Evolutionary conservation across 257 asterid species (phyloP), one percentile per base, ranked within the genome.

Genomic region (Datura wrightii): DNA sequence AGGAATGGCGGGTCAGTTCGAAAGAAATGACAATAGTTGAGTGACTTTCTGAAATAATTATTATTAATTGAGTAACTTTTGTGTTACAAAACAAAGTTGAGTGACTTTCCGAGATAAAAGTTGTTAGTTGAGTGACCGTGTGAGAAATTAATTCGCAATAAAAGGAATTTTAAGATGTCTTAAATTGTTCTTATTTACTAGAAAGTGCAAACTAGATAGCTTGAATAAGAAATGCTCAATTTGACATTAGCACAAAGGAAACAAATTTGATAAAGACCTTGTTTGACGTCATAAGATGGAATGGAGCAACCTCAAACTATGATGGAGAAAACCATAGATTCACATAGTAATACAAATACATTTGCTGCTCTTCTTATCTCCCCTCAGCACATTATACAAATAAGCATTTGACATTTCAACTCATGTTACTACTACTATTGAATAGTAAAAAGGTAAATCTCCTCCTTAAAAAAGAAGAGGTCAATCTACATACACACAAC

Each of bases 401-500:
- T 69, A 69, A 69, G 79, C 39, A 16, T 16, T 39, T 69, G 52
- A 10, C 79, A 69, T 39, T 41, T 69, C 79, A 69, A 69, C 39
- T 69, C 52, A 69, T 69, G 31, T 69, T 67, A 69, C 78, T 69
- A 15, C 50, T 67, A 67, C 14, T 37, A n/a, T n/a, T n/a, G n/a
- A n/a, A n/a, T n/a, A n/a, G n/a, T n/a, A n/a, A n/a, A n/a, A n/a
- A n/a, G n/a, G n/a, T n/a, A n/a, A n/a, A n/a, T n/a, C n/a, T n/a
- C n/a, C n/a, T n/a, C n/a, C n/a, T n/a, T n/a, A n/a, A n/a, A n/a
- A n/a, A n/a, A n/a, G n/a, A n/a, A n/a, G n/a, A 37, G 24, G 50
- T 8, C 13, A 37, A 37, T 66, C 76, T 15, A 67, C 50, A 67
- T 10, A 65, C 37, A 31, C 48, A 67, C 76, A 67, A 67, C 15